Base-by-base conservation (phyloP, 345 rosid genomes). In the Eucalyptus sp. region DNA sequence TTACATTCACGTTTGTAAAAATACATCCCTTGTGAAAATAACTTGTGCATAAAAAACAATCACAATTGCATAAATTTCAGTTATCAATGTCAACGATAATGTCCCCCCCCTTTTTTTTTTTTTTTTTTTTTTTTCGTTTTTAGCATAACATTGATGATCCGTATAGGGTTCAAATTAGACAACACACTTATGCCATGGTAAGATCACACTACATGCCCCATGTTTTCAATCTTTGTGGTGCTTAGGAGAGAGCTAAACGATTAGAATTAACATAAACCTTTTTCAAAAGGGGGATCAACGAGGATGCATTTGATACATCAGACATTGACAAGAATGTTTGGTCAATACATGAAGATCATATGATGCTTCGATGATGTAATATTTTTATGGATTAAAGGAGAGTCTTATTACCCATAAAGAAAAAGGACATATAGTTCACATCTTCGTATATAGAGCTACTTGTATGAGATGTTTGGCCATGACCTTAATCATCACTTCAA, bases 261-360 rank as follows among this genome's bases (percentile, higher is more conserved):
- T 62, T 1, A 2, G 8, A 62, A 62, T 62, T 29, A 62, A 0
- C 31, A 0, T 60, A 4, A 54, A 60, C 3, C 31, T 27, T 60
- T 62, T 12, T 27, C 4, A 60, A 25, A 11, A 60, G 7, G 33
- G 31, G 31, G 33, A 29, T 62, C 5, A 13, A 62, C 0, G 0
- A 62, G 1, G 3, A 62, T 27, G 31, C 9, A 62, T 62, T 62
- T 29, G 31, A 13, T 13, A 25, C n/a, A 7, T 14, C 0, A 7
- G 2, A 0, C 0, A n/a, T 14, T 7, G 37, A 14, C 20, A 14
- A n/a, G 20, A n/a, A n/a, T 66, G 11, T 14, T 2, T 0, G 0
- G 6, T 66, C 79, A 66, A 66, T 16, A 66, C 80, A 8, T 17
- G 24, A 33, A 68, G 24, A 33, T 8, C 43, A 15, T 33, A 33